Evolutionary conservation across 1,284 basidiomycete species (phyloP).

Genomic region (Phylloboletellus chloephorus): DNA sequence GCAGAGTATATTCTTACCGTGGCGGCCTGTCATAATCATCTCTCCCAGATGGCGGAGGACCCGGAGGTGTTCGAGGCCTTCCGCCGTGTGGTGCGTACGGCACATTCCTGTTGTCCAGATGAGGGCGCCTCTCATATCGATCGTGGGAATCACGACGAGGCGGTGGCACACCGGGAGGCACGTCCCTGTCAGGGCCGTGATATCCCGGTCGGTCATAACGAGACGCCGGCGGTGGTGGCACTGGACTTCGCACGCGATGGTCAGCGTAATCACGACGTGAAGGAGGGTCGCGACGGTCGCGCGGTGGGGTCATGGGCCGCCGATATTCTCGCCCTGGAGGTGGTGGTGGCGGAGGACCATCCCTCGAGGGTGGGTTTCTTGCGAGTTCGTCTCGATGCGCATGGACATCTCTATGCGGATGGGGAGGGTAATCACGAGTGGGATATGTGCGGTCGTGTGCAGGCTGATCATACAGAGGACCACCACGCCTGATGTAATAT

Average conservation of each 20-base stretch:
- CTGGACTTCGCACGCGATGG: constrained; percentile 48
- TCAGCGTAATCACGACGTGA: constrained; percentile 64
- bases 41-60: constrained; percentile 36
- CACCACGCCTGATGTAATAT: constrained; percentile 26
- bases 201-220: constrained; percentile 41
- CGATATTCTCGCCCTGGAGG: constrained; percentile 48
- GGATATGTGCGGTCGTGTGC: constrained; percentile 49
- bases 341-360: constrained; percentile 42
- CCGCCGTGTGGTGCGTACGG: constrained; percentile 30
- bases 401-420: constrained; percentile 40
- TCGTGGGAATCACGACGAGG: constrained; percentile 50
- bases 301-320: constrained; percentile 52
- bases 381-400: constrained; percentile 44
- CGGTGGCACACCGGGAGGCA: constrained; percentile 43
- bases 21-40: constrained; percentile 47
- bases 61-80: constrained; percentile 46
- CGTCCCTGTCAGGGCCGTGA: constrained; percentile 42
- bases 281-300: constrained; percentile 56
- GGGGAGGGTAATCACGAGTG: constrained; percentile 43
- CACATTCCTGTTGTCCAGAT: constrained; percentile 21
- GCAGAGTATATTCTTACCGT: constrained; percentile 37
- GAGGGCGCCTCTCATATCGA: constrained; percentile 52
- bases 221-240: constrained; percentile 36
- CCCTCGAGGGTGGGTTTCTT: constrained; percentile 41
- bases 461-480: constrained; percentile 41